Evolutionary conservation across 805 yeast species (phyloP).

Genomic region (Saturnispora quitensis): DNA sequence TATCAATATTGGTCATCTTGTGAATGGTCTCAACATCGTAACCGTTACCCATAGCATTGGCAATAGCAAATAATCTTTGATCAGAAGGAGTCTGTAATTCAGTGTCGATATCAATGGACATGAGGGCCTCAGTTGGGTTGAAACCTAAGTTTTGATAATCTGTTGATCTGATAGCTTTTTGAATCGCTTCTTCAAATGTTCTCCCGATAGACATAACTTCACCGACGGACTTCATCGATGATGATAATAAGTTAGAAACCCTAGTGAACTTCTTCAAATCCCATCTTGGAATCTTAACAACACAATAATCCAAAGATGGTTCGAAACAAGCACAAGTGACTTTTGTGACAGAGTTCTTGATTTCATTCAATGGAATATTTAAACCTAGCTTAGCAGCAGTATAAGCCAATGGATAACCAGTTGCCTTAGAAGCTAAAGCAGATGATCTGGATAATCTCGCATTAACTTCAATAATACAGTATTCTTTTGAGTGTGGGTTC

Average conservation of each 20-base stretch:
- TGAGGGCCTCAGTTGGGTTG: conserved; percentile 71
- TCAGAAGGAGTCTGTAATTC: conserved; percentile 97
- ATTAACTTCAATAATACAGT: conserved; percentile 94
- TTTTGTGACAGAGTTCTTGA: conserved; percentile 94
- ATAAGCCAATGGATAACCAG: conserved; percentile 97
- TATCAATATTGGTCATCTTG: conserved; percentile 85
- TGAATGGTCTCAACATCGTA: conserved; percentile 90
- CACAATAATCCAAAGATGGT: conserved; percentile 94
- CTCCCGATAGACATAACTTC: conserved; percentile 99
- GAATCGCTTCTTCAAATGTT: conserved; percentile 94
- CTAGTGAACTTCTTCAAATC: conserved; percentile 92
- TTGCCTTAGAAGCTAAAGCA: conserved; percentile 96
- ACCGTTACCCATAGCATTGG: conserved; percentile 84
- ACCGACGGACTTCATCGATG: conserved; percentile 98
- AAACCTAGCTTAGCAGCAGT: conserved; percentile 97
- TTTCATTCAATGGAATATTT: conserved; percentile 89
- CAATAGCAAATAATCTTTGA: conserved; percentile 91
- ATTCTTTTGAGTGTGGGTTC: conserved; percentile 92
- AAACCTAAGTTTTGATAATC: conserved; percentile 96
- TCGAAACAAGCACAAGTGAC: conserved; percentile 95
- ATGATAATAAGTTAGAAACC: conserved; percentile 87
- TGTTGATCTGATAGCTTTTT: conserved; percentile 93
- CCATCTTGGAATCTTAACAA: conserved; percentile 98
- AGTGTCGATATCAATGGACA: conserved; percentile 85
- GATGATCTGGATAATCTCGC: conserved; percentile 96